Evolutionary conservation across 2,329 filamentous ascomycete genomes (phyloP), one percentile per base, ranked within the genome.

Genomic region (Cladophialophora bantiana): DNA sequence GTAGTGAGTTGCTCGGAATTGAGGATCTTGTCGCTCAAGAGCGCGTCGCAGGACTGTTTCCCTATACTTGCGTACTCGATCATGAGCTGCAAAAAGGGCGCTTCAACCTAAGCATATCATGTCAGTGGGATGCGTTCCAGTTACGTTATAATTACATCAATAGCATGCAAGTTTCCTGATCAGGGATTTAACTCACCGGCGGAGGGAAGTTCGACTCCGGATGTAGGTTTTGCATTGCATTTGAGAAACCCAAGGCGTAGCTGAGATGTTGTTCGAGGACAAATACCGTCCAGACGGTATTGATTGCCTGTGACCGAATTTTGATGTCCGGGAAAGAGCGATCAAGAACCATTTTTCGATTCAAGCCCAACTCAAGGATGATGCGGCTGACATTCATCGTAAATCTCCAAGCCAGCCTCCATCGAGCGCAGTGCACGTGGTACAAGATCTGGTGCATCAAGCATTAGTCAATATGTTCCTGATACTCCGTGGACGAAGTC

Each of bases 31-130:
- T 64, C 62, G 36, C 38, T 59, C 45, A 64, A 20, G 7, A 64
- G 55, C 6, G 62, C 62, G 15, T 53, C 48, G 62, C 62, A 64
- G 13, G 62, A 58, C 31, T 64, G 54, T 55, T 50, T 57, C 9
- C 62, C 62, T 13, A 64, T 64, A 18, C 56, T 52, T n/a, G 54
- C 56, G 15, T 64, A 64, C 38, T 64, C 62, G n/a, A 64, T 64
- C 62, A 64, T 64, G 13, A 59, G 54, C 35, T 42, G 58, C 48
- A 64, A 48, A 53, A 59, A 64, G 18, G 55, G 62, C 4, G 62
- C 62, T n/a, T 64, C 56, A 20, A 64, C 45, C 62, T 64, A 36
- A 7, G 32, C 15, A 13, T 32, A 52, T 31, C 20, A n/a, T 31
- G 40, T 40, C 12, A 53, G 48, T 38, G 7, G 60, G 38, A 34